phyloP scores from a whole-genome alignment of 2,329 filamentous ascomycete genomes.

The Clonostachys rhizophaga region DNA sequence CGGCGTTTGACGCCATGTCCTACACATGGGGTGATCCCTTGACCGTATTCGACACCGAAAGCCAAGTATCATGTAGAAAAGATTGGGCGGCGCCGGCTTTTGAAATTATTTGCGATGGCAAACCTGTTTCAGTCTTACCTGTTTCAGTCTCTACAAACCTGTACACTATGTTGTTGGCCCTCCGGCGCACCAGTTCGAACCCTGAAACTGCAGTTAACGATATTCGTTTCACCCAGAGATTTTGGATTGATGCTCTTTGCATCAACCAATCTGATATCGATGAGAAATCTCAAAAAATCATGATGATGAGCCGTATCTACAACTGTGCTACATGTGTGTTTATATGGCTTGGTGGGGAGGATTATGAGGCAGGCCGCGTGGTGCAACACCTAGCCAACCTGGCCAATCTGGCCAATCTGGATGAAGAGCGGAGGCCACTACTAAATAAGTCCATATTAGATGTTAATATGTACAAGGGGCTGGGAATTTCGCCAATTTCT shows the following conservation, averaged over 20 bases:
- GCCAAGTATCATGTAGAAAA: not conserved
- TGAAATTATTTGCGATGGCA: not conserved
- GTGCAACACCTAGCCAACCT: not conserved
- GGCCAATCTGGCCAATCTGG: not conserved
- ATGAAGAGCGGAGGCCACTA: not conserved
- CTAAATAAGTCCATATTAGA: too few relatives aligned
- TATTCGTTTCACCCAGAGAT: not conserved
- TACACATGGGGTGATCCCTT: not conserved
- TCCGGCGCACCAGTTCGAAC: not conserved
- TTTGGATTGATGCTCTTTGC: conserved; percentile 2
- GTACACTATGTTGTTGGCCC: not conserved
- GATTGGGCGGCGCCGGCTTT: not conserved
- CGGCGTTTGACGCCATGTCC: not conserved
- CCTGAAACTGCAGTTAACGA: too few relatives aligned
- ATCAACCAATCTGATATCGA: conserved; percentile 4
- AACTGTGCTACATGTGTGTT: not conserved
- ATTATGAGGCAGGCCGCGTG: not conserved
- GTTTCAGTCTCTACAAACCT: not conserved
- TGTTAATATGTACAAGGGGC: not conserved
- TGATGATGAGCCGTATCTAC: conserved; percentile 1
- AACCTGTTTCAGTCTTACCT: not conserved
- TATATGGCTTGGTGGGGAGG: not conserved
- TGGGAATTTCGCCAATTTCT: not conserved
- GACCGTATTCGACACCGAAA: not conserved
- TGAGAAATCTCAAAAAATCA: conserved; percentile 1